A percentile compares a stretch with the other conserved stretches of the same genome.
These are phyloP conservation scores for Leishmania lainsoni DNA, from an alignment of 208 protist species.

Conservation along the genomic window DNA sequence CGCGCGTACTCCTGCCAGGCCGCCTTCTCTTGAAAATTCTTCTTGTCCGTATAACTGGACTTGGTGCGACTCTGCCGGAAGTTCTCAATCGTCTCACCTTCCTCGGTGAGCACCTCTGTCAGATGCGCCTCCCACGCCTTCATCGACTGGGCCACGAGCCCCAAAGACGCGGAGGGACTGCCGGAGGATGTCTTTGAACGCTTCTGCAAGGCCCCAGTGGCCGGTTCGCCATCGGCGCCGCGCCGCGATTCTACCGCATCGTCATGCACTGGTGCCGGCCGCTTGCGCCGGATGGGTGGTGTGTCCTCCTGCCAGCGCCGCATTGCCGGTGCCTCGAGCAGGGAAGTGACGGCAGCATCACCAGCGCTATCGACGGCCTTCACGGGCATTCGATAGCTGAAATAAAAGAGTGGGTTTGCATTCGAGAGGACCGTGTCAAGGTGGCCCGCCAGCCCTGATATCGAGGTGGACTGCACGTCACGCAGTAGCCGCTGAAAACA, in stretches of 20 bases:
- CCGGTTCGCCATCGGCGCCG: slow-evolving; percentile 3
- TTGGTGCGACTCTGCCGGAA: slow-evolving; percentile 61
- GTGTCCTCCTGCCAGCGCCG: slow-evolving; percentile 4
- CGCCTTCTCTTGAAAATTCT: slow-evolving; percentile 55
- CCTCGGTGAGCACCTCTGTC: slow-evolving; percentile 37
- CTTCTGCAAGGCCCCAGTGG: slow-evolving; percentile 20
- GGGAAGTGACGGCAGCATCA: not conserved
- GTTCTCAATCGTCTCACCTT: slow-evolving; percentile 75
- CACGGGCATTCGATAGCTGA: slow-evolving; percentile 24
- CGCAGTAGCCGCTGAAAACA: slow-evolving; percentile 47
- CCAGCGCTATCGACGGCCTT: not conserved
- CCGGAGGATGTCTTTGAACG: slow-evolving; percentile 14
- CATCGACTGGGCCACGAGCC: slow-evolving; percentile 71
- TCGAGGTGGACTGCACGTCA: not conserved
- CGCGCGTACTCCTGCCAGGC: slow-evolving; percentile 75
- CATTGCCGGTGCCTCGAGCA: slow-evolving; percentile 21
- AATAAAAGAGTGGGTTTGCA: slow-evolving; percentile 31
- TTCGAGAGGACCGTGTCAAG: slow-evolving; percentile 22
- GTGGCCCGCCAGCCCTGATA: slow-evolving; percentile 15
- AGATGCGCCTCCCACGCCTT: slow-evolving; percentile 69
- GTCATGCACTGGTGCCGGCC: not conserved
- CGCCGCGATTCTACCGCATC: too few species aligned
- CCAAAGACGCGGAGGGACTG: slow-evolving; percentile 27
- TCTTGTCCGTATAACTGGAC: slow-evolving; percentile 69
- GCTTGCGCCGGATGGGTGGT: slow-evolving; percentile 10